Base-by-base conservation (phyloP, 352 stramenopile species). In the Phytophthora capsici region DNA sequence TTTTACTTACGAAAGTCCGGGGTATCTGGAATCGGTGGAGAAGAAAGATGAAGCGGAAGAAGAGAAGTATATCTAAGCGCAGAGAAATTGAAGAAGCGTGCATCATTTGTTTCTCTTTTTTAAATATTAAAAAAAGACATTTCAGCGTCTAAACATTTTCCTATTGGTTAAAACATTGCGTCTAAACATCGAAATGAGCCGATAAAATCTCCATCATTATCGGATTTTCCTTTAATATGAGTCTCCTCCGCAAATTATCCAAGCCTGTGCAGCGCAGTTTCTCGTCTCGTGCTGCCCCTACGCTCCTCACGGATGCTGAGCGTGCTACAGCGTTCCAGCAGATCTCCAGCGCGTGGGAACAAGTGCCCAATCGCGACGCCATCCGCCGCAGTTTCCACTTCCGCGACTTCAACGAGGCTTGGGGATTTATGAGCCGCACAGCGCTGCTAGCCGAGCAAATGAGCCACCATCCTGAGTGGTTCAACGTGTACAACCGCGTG, bases 391-490 rank as follows among this genome's bases (percentile, higher is more conserved):
- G 57, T 51, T 97, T 96, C 74, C 62, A 84, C 59, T 97, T 97
- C 58, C 66, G 68, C 45, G 85, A 96, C 63, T 97, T 97, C 54
- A 88, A 79, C 49, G 53, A 89, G 52, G 88, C 89, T 2, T 96
- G 85, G 78, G 53, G 65, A 25, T 95, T 96, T 63, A 97, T 95
- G 87, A 88, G 52, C 45, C 73, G 81, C 44, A 74, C 76, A 17
- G 89, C 89, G 32, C 69, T 90, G 50, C 68, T 92, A 28, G 89
- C 89, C 3, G 87, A 96, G 72, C 74, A 94, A 52, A 90, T 98
- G 86, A 88, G 98, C 77, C 97, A 99, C 84, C 97, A 99, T 82
- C 97, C 97, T 1, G 96, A 99, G 85, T 99, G 97, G 97, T 98
- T 97, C 75, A 99, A 99, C 73, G 96, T 99, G 6, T 99, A 99